Conservation (phyloP, 192 early-diverging fungal species). For the Gryganskiella cystojenkinii region DNA sequence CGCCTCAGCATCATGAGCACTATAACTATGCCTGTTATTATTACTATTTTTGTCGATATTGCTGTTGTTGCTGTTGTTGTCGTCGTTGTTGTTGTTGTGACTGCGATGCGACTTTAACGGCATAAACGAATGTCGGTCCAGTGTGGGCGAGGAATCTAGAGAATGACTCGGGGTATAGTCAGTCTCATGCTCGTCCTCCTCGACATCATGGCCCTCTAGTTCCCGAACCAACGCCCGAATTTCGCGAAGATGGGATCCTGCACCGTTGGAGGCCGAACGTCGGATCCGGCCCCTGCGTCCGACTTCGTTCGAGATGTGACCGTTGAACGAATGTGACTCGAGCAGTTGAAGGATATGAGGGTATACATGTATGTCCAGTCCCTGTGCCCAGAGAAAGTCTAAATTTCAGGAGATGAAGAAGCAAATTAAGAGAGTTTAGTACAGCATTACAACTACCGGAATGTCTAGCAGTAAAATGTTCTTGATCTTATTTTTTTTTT, state of each 20-base stretch:
- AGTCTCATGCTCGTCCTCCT: not conserved
- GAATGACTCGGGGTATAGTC: not conserved
- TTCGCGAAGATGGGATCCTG: conserved; percentile 8
- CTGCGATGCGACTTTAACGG: not conserved
- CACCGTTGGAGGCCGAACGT: conserved; percentile 11
- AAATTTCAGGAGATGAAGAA: not conserved
- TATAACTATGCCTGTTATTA: no score
- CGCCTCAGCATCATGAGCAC: not conserved
- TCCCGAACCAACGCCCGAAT: conserved; percentile 13
- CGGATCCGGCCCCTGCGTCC: not conserved
- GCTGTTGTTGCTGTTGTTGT: no score
- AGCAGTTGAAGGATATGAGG: conserved; percentile 56
- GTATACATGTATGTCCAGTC: conserved; percentile 56
- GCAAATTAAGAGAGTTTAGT: not conserved
- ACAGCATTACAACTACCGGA: not conserved
- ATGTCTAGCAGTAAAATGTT: no score
- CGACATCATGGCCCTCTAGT: conserved; percentile 19
- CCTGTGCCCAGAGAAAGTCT: conserved; percentile 65
- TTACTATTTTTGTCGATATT: no score
- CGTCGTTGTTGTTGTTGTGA: no score
- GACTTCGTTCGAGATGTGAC: conserved; percentile 20
- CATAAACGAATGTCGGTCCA: conserved; percentile 10
- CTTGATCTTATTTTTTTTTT: not conserved
- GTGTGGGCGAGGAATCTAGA: conserved; percentile 2
- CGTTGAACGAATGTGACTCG: conserved; percentile 33